Base-by-base conservation (phyloP, 202 grass and related monocot genomes). In the Eragrostis tef region DNA sequence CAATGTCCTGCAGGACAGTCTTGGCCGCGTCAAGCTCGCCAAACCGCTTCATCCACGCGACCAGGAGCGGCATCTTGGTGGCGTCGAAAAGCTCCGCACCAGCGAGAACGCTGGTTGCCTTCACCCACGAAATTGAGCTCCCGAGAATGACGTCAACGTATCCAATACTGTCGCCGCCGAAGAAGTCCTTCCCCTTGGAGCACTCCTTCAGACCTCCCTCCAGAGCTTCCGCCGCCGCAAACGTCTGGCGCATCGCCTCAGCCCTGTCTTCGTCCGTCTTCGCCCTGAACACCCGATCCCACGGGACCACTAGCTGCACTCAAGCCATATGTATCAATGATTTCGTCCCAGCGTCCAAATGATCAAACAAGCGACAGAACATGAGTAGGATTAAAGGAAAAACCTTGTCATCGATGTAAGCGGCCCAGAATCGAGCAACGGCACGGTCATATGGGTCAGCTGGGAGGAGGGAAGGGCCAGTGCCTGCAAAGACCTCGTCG, bases 351-450 rank as follows among this genome's bases (percentile, higher is more conserved):
- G 49, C n/a, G 16, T 4, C 49, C 16, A 4, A 17, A 48, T 48
- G 49, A 14, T 73, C 13, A 11, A 39, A 21, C 7, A 73, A 53
- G 27, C 2, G 17, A 29, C 14, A 21, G 16, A 49, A 2, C 0
- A 54, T 31, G n/a, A n/a, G 47, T 20, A 26, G 20, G 27, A 36
- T 19, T 6, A 36, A 31, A 5, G 21, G 13, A 10, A 6, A 77
- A 36, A 87, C 57, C 89, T 79, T 81, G 6, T 79, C 45, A 2
- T 91, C 86, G 22, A 88, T 64, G 73, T 91, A 90, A 24, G 64
- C 63, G 5, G 67, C 73, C 88, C 88, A 90, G 74, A 90, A 86
- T 3, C 79, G 83, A 57, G 64, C 83, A 17, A 90, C 24, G 66
- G 88, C 64, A 9, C 87, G 77, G 21, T 89, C 71, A 15, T 85